These are phyloP conservation scores for Selenicereus undatus DNA, from an alignment of 148 eudicot species.

Conservation along the genomic window DNA sequence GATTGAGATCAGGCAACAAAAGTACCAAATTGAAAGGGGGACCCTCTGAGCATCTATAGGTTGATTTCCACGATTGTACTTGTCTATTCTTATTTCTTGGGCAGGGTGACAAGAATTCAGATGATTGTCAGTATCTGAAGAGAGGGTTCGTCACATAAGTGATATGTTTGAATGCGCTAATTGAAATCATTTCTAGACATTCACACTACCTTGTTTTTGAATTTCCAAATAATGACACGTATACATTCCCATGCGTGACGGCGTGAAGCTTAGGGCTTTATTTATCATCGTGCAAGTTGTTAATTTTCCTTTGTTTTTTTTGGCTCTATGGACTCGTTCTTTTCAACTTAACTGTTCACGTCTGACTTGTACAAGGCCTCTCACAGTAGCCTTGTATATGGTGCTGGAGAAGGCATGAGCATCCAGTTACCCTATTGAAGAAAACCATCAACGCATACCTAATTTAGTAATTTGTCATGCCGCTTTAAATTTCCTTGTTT, in stretches of 20 bases:
- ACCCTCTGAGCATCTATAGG: background rate
- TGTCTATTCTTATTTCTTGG: background rate
- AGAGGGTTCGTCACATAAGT: background rate
- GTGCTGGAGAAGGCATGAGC: too few relatives aligned
- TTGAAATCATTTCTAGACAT: background rate
- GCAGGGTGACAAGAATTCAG: background rate
- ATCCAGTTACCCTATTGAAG: too few relatives aligned
- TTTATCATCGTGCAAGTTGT: background rate
- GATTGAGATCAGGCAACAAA: background rate
- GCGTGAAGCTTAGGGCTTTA: background rate
- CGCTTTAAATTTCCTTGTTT: too few relatives aligned
- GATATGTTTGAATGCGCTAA: background rate
- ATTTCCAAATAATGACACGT: background rate
- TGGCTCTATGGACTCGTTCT: background rate
- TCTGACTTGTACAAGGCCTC: too few relatives aligned
- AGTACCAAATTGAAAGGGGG: background rate
- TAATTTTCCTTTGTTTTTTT: background rate
- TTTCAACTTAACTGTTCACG: too few relatives aligned
- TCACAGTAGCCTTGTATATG: too few relatives aligned
- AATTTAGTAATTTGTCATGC: too few relatives aligned
- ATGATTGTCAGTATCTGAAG: background rate
- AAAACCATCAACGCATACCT: too few relatives aligned
- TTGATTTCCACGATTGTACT: background rate
- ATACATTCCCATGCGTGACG: background rate
- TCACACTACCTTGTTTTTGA: background rate